These are phyloP conservation scores for Biancaea sappan DNA, from an alignment of 306 rosid genomes.

Conservation along the genomic window DNA sequence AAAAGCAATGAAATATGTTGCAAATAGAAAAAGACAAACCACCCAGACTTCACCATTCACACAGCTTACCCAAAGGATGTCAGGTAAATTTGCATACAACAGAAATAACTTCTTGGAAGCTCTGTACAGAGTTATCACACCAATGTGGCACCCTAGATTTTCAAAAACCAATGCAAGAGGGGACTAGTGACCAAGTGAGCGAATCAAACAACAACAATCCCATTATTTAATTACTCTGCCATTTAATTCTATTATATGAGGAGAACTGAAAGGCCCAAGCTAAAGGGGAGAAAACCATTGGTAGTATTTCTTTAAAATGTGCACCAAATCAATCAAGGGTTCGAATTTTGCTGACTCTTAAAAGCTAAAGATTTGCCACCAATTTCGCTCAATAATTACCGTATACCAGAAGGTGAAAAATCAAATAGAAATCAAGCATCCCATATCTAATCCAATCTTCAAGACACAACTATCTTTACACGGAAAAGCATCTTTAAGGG, in stretches of 20 bases:
- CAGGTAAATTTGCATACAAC: neutral
- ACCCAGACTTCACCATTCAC: neutral
- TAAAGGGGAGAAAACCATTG: neutral
- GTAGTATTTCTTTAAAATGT: neutral
- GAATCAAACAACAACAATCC: neutral
- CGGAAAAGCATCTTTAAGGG: neutral
- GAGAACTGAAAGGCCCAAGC: neutral
- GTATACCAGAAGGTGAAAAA: neutral
- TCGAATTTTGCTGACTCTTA: neutral
- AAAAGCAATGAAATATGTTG: too few species aligned
- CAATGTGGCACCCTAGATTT: neutral
- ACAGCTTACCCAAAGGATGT: neutral
- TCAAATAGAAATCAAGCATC: neutral
- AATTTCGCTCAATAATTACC: neutral
- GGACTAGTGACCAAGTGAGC: neutral
- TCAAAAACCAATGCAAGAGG: neutral
- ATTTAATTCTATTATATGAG: neutral
- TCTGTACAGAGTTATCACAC: neutral
- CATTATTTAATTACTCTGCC: neutral
- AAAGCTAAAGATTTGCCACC: neutral
- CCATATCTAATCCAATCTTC: neutral
- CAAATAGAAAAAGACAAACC: neutral
- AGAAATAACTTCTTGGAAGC: neutral
- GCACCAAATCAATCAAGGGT: slow-evolving; percentile 9
- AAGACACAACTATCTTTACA: neutral